A percentile compares a stretch with the other conserved stretches of the same genome.
Conservation (phyloP, 768 basidiomycete species). For the Boletus speciosus region DNA sequence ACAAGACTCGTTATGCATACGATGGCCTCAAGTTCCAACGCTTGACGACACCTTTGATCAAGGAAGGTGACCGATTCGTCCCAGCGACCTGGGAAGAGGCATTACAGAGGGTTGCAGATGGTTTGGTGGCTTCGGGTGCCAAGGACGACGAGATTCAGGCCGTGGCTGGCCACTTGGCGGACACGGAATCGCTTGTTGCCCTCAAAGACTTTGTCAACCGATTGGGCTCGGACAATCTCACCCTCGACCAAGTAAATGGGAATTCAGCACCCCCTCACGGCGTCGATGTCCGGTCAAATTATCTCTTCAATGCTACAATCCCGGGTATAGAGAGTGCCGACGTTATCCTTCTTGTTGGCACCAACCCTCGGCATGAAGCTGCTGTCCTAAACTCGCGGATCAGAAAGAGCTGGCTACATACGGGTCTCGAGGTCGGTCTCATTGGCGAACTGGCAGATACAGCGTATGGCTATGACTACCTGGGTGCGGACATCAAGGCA, state of each 20-base stretch:
- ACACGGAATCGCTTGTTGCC: slow-evolving; percentile 90
- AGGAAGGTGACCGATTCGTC: slow-evolving; percentile 90
- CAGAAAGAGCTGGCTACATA: slow-evolving; percentile 90
- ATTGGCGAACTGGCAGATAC: slow-evolving; percentile 91
- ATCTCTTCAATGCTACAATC: slow-evolving; percentile 93
- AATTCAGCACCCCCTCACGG: slow-evolving; percentile 68
- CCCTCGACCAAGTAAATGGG: slow-evolving; percentile 72
- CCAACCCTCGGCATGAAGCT: slow-evolving; percentile 96
- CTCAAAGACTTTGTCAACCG: slow-evolving; percentile 92
- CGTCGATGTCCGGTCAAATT: slow-evolving; percentile 91
- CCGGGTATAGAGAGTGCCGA: slow-evolving; percentile 90
- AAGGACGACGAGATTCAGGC: slow-evolving; percentile 92
- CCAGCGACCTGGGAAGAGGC: slow-evolving; percentile 91
- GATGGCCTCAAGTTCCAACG: slow-evolving; percentile 96
- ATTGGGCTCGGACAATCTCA: slow-evolving; percentile 91
- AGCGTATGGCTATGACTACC: slow-evolving; percentile 89
- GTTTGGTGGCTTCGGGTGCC: slow-evolving; percentile 76
- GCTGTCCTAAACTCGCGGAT: slow-evolving; percentile 97
- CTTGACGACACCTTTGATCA: slow-evolving; percentile 85
- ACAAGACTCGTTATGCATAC: slow-evolving; percentile 96
- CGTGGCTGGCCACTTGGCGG: slow-evolving; percentile 88
- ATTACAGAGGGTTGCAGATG: slow-evolving; percentile 70
- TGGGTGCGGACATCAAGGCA: slow-evolving; percentile 74
- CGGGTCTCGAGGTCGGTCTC: slow-evolving; percentile 79
- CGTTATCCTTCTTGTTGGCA: slow-evolving; percentile 88